Evolutionary conservation across 352 stramenopile species (phyloP).

Genomic region (Phytopythium vexans): DNA sequence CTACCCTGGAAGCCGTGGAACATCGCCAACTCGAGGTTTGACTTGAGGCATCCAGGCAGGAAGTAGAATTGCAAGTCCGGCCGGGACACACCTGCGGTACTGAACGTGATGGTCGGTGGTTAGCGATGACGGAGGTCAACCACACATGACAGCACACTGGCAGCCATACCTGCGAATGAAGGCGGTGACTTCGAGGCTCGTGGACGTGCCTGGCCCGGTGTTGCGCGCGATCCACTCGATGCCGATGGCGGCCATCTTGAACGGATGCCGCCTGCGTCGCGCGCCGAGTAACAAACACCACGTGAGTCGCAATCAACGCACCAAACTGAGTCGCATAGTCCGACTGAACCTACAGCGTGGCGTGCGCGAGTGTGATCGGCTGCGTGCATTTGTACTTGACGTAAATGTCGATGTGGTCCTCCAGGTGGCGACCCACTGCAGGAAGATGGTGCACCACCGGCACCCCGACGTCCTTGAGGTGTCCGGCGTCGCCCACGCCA

Average conservation of each 20-base stretch:
- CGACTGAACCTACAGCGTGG: constrained; percentile 45
- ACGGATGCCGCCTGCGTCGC: constrained; percentile 62
- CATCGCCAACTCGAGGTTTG: constrained; percentile 7
- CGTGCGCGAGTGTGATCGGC: constrained; percentile 87
- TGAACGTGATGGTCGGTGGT: constrained; percentile 15
- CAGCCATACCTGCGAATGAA: constrained; percentile 72
- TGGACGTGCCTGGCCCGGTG: constrained; percentile 69
- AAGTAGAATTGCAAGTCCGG: constrained; percentile 90
- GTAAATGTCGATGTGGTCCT: constrained; percentile 89
- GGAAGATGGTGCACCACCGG: constrained; percentile 71
- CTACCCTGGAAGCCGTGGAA: constrained; percentile 67
- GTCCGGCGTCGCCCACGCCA: constrained; percentile 70
- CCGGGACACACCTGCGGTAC: constrained; percentile 61
- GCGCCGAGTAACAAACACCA: no score
- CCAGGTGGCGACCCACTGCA: constrained; percentile 84
- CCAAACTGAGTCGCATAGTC: background rate
- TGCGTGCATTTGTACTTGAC: constrained; percentile 87
- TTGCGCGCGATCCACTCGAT: constrained; percentile 76
- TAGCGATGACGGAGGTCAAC: constrained; percentile 1
- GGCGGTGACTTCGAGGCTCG: constrained; percentile 79
- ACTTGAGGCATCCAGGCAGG: constrained; percentile 65
- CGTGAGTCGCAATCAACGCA: background rate
- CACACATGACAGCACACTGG: background rate
- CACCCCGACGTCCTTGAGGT: constrained; percentile 71
- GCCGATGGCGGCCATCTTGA: constrained; percentile 82